These are phyloP conservation scores for Purpureocillium lavendulum DNA, from an alignment of 2,329 filamentous ascomycete species.

Conservation along the genomic window DNA sequence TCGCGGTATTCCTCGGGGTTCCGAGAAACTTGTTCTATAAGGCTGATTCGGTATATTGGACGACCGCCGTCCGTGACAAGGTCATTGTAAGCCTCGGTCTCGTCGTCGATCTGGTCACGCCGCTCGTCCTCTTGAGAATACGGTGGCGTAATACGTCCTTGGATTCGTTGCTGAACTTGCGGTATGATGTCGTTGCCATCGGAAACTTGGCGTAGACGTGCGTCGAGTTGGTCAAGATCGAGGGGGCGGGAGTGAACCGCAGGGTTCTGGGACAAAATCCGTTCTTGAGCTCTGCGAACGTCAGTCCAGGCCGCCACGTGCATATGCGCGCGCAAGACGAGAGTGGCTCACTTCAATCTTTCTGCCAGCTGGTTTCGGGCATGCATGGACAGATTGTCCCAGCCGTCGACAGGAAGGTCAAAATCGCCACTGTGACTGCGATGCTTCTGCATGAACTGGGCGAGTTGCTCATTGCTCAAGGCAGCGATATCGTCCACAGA, in stretches of 20 bases:
- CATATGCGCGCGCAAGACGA: not conserved
- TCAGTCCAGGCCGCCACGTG: not conserved
- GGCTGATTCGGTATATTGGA: slow-evolving; percentile 18
- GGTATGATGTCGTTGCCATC: not conserved
- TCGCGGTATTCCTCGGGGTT: slow-evolving; percentile 14
- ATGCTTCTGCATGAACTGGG: slow-evolving; percentile 9
- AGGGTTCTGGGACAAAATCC: not conserved
- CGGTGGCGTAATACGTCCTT: not conserved
- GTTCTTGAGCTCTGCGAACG: slow-evolving; percentile 1
- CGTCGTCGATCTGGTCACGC: slow-evolving; percentile 1
- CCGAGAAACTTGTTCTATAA: slow-evolving; percentile 14
- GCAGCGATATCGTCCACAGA: slow-evolving; percentile 5
- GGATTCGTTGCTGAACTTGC: not conserved
- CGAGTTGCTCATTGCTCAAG: slow-evolving; percentile 10
- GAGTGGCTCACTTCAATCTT: slow-evolving; percentile 8
- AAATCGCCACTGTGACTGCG: slow-evolving; percentile 8
- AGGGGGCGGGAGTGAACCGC: slow-evolving; percentile 7
- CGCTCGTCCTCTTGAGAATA: not conserved
- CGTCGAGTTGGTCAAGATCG: slow-evolving; percentile 12
- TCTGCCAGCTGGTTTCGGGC: slow-evolving; percentile 8
- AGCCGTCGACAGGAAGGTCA: slow-evolving; percentile 8
- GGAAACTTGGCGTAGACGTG: slow-evolving; percentile 8
- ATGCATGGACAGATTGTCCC: slow-evolving; percentile 7
- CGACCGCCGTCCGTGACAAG: slow-evolving; percentile 22
- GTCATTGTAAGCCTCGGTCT: slow-evolving; percentile 15